These are phyloP conservation scores for Phaeosphaeriaceae sp. DNA, from an alignment of 2,329 filamentous ascomycete genomes.

Conservation along the genomic window DNA sequence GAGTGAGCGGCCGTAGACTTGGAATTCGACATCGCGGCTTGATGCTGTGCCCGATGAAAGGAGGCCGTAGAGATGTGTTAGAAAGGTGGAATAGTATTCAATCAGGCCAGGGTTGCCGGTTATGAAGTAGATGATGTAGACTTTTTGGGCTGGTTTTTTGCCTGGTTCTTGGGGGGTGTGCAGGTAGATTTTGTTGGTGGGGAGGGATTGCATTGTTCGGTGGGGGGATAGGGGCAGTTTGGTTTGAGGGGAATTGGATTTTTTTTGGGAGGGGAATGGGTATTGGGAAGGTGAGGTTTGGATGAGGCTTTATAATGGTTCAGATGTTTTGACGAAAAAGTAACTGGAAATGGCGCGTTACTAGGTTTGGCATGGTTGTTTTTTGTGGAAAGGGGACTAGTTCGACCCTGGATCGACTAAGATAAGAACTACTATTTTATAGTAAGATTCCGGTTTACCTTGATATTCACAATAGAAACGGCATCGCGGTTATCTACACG, in stretches of 20 bases:
- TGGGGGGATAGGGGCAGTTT: neutral
- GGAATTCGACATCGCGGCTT: constrained; percentile 29
- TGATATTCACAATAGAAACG: no score
- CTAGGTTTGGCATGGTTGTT: neutral
- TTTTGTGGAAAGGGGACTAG: neutral
- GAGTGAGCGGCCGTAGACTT: constrained; percentile 51
- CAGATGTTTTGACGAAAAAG: neutral
- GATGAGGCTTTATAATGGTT: neutral
- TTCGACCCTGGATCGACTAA: neutral
- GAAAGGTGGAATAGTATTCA: constrained; percentile 73
- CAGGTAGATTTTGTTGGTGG: constrained; percentile 34
- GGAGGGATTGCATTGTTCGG: constrained; percentile 18
- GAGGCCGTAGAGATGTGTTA: constrained; percentile 62
- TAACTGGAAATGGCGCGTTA: neutral
- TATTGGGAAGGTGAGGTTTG: neutral
- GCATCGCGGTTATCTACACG: no score
- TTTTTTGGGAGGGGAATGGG: neutral
- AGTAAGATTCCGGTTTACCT: no score
- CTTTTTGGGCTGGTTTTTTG: constrained; percentile 26
- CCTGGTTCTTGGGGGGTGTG: constrained; percentile 25
- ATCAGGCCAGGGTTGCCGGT: constrained; percentile 79
- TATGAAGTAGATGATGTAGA: constrained; percentile 71
- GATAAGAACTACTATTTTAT: no score
- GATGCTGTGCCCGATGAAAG: constrained; percentile 51
- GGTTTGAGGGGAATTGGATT: neutral